Base-by-base conservation (phyloP, 2,329 filamentous ascomycete species). In the Alternaria triticina region DNA sequence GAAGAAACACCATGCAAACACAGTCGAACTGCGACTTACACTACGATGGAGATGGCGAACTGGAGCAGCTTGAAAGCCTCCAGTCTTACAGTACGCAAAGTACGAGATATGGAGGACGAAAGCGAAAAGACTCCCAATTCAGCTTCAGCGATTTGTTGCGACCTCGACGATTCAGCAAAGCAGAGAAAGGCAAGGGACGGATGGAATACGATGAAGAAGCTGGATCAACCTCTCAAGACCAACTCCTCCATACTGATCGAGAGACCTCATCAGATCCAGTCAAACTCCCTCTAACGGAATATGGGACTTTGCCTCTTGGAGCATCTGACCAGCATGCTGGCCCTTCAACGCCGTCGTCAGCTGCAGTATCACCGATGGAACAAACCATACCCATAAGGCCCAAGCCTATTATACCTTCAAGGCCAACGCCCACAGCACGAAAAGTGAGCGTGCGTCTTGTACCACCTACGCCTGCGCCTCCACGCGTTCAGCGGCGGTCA, bases 121-220 rank as follows among this genome's bases (percentile, higher is more conserved):
- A 23, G 30, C 57, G 61, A 7, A 64, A 61, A 49, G 61, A 64
- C 51, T 62, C 55, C 25, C 47, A 43, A 6, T 59, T 54, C 15
- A 46, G 47, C 25, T 54, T 59, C 22, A 43, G 44, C 23, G 59
- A 54, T 22, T 44, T 57, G 11, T 33, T 60, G 20, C 36, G 30
- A 27, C 59, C 62, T 12, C 30, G 25, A 22, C 46, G 55, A 13
- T 25, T 36, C 15, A 57, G 59, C 25, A 59, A 65, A 46, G 40
- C 40, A 46, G 56, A 62, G 30, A 59, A 62, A 33, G 59, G 62
- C 6, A 65, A 65, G n/a, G 17, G 30, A n/a, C 55, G 50, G 3
- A 44, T 52, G 54, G 9, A 43, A 7, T 27, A 25, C n/a, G 15
- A 59, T 0, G 46, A 54, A 15, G 13, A 17, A 25, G 27, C 22